These are phyloP conservation scores for Fusarium tanahbumbuense DNA, from an alignment of 2,329 filamentous ascomycete species.

Conservation along the genomic window DNA sequence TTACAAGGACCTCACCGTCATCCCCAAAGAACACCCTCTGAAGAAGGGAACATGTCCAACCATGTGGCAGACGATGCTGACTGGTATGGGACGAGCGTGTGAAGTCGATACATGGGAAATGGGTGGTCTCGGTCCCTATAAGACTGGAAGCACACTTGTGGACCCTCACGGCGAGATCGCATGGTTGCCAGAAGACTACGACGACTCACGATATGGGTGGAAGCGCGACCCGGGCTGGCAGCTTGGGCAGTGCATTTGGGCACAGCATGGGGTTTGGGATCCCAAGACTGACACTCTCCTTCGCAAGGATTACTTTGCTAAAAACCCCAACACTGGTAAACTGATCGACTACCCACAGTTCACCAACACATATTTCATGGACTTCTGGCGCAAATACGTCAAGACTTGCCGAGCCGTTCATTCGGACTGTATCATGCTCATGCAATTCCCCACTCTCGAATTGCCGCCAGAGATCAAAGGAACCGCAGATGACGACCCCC, in stretches of 20 bases:
- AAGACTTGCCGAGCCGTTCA: constrained; percentile 81
- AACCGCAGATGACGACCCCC: constrained; percentile 87
- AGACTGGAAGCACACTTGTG: constrained; percentile 83
- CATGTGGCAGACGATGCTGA: constrained; percentile 92
- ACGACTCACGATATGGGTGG: constrained; percentile 91
- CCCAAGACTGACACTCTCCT: constrained; percentile 79
- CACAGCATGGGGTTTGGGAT: constrained; percentile 97
- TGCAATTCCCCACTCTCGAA: constrained; percentile 92
- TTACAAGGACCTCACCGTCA: constrained; percentile 80
- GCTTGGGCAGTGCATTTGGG: constrained; percentile 95
- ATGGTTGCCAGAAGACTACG: constrained; percentile 85
- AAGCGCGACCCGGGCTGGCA: constrained; percentile 89
- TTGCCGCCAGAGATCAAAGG: constrained; percentile 89
- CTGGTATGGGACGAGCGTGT: constrained; percentile 88
- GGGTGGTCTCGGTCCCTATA: constrained; percentile 90
- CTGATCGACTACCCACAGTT: constrained; percentile 84
- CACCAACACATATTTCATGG: constrained; percentile 91
- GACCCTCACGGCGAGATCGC: constrained; percentile 88
- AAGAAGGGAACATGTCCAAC: constrained; percentile 95
- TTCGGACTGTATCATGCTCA: constrained; percentile 85
- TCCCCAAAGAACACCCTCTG: constrained; percentile 88
- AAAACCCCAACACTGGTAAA: constrained; percentile 78
- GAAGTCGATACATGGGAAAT: constrained; percentile 95
- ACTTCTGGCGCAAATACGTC: constrained; percentile 81
- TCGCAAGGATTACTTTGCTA: constrained; percentile 88